Evolutionary conservation across 306 rosid genomes (phyloP).

Genomic region (Vigna hirtella): DNA sequence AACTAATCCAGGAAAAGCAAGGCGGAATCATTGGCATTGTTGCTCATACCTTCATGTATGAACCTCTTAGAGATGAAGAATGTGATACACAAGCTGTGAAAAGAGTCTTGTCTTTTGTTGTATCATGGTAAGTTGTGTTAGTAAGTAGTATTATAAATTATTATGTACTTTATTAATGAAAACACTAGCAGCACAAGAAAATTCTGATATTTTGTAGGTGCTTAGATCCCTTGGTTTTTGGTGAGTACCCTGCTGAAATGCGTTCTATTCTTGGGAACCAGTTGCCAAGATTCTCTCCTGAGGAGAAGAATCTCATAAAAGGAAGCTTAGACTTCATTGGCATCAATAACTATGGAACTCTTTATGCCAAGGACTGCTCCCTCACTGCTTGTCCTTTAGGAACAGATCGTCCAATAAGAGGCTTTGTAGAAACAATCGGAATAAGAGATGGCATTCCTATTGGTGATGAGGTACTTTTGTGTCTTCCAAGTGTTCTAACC

Average conservation of each 20-base stretch:
- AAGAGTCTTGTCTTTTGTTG: conserved; percentile 62
- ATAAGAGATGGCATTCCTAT: conserved; percentile 64
- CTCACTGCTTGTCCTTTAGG: conserved; percentile 48
- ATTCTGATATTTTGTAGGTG: conserved; percentile 46
- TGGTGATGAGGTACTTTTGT: conserved; percentile 57
- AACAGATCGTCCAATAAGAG: conserved; percentile 53
- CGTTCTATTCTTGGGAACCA: conserved; percentile 52
- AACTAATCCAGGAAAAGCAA: conserved; percentile 54
- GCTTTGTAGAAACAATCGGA: conserved; percentile 48
- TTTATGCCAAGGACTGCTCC: conserved; percentile 65
- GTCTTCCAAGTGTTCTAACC: background rate
- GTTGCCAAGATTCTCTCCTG: conserved; percentile 57
- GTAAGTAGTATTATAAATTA: background rate
- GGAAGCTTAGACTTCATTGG: conserved; percentile 70
- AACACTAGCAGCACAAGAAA: background rate
- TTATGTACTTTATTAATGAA: background rate
- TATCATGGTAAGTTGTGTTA: conserved; percentile 54
- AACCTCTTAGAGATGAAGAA: conserved; percentile 64
- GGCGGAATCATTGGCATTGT: conserved; percentile 63
- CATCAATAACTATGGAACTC: conserved; percentile 62
- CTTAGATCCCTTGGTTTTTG: conserved; percentile 62
- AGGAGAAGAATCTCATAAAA: conserved; percentile 54
- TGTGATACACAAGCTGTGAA: conserved; percentile 53
- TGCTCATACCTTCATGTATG: conserved; percentile 50
- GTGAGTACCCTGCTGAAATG: conserved; percentile 73